Percentiles rank a stretch among this genome's conserved stretches.
Evolutionary conservation across 345 rosid genomes (phyloP).

Genomic region (Zanthoxylum bungeanum): DNA sequence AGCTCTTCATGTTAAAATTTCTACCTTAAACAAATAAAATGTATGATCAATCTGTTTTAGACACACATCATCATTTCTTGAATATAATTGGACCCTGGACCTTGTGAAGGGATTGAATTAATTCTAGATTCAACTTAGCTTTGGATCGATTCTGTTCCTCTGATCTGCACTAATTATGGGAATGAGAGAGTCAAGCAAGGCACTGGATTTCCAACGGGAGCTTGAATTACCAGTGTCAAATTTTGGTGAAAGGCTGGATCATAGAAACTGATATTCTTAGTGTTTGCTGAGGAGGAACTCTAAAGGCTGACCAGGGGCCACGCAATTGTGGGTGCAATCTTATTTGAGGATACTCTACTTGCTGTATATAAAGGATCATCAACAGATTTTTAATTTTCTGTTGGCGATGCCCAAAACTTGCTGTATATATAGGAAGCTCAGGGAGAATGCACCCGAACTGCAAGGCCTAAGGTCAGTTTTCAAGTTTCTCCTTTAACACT

Average conservation of each 20-base stretch:
- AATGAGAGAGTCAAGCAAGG: not conserved
- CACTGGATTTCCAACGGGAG: not conserved
- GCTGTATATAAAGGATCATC: not conserved
- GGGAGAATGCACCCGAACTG: slow-evolving; percentile 12
- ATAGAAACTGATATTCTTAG: not conserved
- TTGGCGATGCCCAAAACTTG: not conserved
- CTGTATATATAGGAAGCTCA: not conserved
- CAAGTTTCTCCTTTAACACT: slow-evolving; percentile 6
- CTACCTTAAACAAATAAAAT: not conserved
- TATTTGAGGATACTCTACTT: not conserved
- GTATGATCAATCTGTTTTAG: not conserved
- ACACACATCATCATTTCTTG: not conserved
- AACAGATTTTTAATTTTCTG: not conserved
- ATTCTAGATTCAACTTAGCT: not conserved
- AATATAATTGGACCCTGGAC: not conserved
- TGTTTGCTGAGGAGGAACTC: not conserved
- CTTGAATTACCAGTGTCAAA: not conserved
- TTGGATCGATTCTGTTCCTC: not conserved
- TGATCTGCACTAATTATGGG: not conserved
- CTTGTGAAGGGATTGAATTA: not conserved
- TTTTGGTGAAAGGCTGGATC: not conserved
- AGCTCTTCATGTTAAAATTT: not conserved
- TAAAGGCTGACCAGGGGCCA: slow-evolving; percentile 4
- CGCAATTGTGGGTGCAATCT: slow-evolving; percentile 9
- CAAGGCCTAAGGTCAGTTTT: slow-evolving; percentile 8